Evolutionary conservation across 1,284 basidiomycete genomes (phyloP).

Genomic region (Ustilago bromivora): DNA sequence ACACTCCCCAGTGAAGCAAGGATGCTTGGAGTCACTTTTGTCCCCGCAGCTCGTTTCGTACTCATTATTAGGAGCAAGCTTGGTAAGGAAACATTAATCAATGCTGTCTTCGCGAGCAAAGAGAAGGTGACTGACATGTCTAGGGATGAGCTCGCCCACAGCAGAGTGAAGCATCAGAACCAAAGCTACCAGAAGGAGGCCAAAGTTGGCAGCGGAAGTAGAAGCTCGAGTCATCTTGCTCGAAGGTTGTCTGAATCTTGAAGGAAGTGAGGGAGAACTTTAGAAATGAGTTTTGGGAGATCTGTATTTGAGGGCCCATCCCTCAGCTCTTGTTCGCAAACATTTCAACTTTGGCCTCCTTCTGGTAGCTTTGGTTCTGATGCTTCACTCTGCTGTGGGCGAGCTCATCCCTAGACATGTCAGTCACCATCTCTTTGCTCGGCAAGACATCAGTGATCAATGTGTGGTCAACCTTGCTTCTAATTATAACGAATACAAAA

Average conservation of each 20-base stretch:
- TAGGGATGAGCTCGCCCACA: neutral
- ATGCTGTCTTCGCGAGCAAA: neutral
- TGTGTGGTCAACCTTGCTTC: neutral
- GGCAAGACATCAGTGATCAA: neutral
- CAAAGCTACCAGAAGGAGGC: neutral
- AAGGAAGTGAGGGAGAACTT: no score
- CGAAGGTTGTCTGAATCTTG: no score
- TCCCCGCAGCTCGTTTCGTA: slow-evolving; percentile 1
- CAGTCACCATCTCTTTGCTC: neutral
- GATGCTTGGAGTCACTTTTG: neutral
- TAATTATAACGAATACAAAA: neutral
- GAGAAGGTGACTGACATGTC: neutral
- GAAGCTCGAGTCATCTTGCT: neutral
- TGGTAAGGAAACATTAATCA: neutral
- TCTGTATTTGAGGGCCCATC: no score
- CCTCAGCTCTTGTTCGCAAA: no score
- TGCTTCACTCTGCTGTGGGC: neutral
- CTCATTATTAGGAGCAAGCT: neutral
- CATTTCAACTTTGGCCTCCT: neutral
- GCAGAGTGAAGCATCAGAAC: neutral
- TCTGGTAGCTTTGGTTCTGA: neutral
- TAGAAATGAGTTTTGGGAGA: no score
- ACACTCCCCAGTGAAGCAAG: slow-evolving; percentile 6
- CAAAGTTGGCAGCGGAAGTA: neutral
- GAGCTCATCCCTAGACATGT: neutral